These are phyloP conservation scores for Camellia oleifera DNA, from an alignment of 179 eudicot species.

Conservation along the genomic window DNA sequence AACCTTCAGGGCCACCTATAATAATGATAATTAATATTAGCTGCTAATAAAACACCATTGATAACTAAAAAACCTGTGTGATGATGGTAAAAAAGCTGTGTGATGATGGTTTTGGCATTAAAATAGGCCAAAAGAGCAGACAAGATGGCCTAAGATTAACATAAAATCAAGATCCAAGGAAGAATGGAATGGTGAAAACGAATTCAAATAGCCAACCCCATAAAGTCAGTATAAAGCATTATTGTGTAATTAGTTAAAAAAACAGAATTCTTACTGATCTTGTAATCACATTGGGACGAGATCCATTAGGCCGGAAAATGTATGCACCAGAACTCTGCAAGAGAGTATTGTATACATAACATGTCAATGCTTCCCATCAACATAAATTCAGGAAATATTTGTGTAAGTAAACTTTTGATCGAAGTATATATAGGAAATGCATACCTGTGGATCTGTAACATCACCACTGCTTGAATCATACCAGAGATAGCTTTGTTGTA, in stretches of 20 bases:
- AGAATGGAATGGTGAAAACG: not conserved
- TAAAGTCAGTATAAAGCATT: not conserved
- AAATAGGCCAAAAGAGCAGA: constrained; percentile 1
- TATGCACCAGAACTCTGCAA: constrained; percentile 85
- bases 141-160: not conserved
- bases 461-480: constrained; percentile 47
- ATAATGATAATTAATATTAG: not conserved
- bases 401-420: not conserved
- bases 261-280: constrained; percentile 44
- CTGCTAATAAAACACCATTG: not conserved
- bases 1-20: constrained; percentile 58
- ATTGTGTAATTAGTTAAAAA: not conserved
- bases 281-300: constrained; percentile 36
- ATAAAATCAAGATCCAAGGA: not conserved
- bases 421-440: constrained; percentile 3
- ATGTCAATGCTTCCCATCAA: not conserved
- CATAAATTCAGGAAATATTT: constrained; percentile 5
- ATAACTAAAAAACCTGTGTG: not conserved
- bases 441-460: constrained; percentile 43
- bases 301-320: constrained; percentile 67
- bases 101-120: not conserved
- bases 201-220: not conserved
- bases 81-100: not conserved
- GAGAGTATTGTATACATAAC: not conserved
- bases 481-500: constrained; percentile 66